Evolutionary conservation across 2,329 filamentous ascomycete genomes (phyloP).

Genomic region (Trichophyton verrucosum): DNA sequence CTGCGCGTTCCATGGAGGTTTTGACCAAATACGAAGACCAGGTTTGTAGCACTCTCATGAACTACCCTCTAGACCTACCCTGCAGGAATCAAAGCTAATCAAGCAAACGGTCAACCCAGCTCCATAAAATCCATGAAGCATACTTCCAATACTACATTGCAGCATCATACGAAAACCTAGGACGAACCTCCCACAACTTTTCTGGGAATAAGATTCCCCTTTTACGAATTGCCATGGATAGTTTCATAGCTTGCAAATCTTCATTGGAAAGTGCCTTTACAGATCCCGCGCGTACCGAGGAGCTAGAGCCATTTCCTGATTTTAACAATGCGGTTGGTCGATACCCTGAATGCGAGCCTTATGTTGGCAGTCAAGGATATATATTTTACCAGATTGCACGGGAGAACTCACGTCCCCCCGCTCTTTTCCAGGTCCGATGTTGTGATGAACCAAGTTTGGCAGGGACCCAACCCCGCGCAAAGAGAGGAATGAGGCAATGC

Average conservation of each 20-base stretch:
- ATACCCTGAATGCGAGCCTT: not conserved
- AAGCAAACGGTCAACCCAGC: slow-evolving; percentile 15
- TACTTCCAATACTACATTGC: slow-evolving; percentile 39
- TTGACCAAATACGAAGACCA: slow-evolving; percentile 18
- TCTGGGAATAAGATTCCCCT: slow-evolving; percentile 34
- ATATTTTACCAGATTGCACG: not conserved
- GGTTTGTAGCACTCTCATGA: slow-evolving; percentile 15
- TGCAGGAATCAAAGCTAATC: slow-evolving; percentile 6
- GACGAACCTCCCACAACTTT: slow-evolving; percentile 34
- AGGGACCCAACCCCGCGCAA: not conserved
- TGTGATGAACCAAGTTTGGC: not conserved
- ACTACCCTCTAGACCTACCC: not conserved
- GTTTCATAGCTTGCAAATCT: slow-evolving; percentile 24
- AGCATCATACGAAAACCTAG: slow-evolving; percentile 36
- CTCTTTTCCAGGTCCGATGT: not conserved
- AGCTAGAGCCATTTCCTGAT: not conserved
- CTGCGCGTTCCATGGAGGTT: slow-evolving; percentile 22
- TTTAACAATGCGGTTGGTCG: not conserved
- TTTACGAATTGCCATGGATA: slow-evolving; percentile 30
- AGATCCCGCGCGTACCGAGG: not conserved
- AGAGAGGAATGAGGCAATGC: not conserved
- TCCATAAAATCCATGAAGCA: slow-evolving; percentile 23
- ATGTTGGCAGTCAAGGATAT: not conserved
- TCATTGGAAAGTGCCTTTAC: slow-evolving; percentile 7
- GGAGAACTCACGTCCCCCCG: not conserved